phyloP scores from a whole-genome alignment of 2,329 filamentous ascomycete genomes.

The Blastomyces silverae region DNA sequence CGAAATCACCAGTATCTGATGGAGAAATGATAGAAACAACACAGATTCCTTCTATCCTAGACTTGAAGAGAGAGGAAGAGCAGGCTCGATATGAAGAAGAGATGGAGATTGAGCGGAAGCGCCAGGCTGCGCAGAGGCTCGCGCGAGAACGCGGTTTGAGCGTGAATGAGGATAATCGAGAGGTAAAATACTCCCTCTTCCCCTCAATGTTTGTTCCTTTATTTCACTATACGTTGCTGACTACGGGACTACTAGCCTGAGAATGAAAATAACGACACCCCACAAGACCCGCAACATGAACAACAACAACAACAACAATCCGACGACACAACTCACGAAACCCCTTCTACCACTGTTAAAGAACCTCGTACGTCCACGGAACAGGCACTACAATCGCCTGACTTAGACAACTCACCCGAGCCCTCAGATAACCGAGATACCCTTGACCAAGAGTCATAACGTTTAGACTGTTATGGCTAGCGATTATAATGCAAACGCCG shows the following conservation, averaged over 20 bases:
- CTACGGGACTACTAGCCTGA: slow-evolving; percentile 1
- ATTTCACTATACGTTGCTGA: neutral
- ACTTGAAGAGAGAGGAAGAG: slow-evolving; percentile 54
- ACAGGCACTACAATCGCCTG: neutral
- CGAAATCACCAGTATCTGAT: slow-evolving; percentile 25
- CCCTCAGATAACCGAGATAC: neutral
- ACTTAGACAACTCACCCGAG: neutral
- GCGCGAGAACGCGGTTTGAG: slow-evolving; percentile 50
- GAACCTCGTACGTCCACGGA: neutral
- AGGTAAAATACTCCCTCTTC: slow-evolving; percentile 26
- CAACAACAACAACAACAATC: slow-evolving; percentile 10
- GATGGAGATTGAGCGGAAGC: slow-evolving; percentile 46
- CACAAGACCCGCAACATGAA: slow-evolving; percentile 6
- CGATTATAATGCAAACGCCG: neutral
- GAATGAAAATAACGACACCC: slow-evolving; percentile 3
- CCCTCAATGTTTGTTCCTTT: neutral
- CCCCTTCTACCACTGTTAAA: neutral
- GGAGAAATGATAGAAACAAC: slow-evolving; percentile 28
- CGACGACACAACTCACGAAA: neutral
- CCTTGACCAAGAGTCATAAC: neutral
- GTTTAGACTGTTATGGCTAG: neutral
- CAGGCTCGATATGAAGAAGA: slow-evolving; percentile 51
- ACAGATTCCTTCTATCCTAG: slow-evolving; percentile 45
- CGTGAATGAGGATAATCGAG: slow-evolving; percentile 24
- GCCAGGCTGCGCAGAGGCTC: slow-evolving; percentile 50